phyloP scores from a whole-genome alignment of 2,329 filamentous ascomycete genomes.

The Cercospora brassicicola region DNA sequence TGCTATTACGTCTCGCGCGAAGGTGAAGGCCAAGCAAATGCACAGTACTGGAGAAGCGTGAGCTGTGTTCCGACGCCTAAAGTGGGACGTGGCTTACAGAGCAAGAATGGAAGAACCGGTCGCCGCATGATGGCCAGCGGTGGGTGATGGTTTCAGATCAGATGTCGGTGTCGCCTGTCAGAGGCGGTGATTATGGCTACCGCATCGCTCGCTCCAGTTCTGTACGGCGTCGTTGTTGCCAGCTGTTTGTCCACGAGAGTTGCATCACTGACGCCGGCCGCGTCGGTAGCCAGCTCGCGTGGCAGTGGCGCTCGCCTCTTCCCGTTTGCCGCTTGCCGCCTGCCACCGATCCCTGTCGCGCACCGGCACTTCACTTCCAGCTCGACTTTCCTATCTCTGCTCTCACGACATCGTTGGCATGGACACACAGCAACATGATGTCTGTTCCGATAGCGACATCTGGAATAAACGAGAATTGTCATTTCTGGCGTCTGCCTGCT shows the following conservation, averaged over 20 bases:
- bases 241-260: constrained; percentile 2
- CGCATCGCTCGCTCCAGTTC: not conserved
- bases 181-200: constrained; percentile 2
- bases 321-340: not conserved
- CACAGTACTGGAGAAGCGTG: constrained; percentile 18
- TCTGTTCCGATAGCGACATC: not conserved
- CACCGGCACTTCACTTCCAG: not conserved
- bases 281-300: not conserved
- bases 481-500: not conserved
- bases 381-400: not conserved
- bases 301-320: not conserved
- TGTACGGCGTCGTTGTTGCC: not conserved
- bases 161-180: not conserved
- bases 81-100: constrained; percentile 13
- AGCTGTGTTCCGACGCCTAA: not conserved
- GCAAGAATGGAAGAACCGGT: constrained; percentile 17
- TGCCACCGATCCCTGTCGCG: not conserved
- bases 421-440: not conserved
- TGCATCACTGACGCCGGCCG: not conserved
- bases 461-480: not conserved
- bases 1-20: constrained; percentile 19
- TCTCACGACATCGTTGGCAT: not conserved
- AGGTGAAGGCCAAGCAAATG: constrained; percentile 20
- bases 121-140: constrained; percentile 14
- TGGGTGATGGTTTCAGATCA: not conserved